These are phyloP conservation scores for Irineochytrium annulatum DNA, from an alignment of 192 early-diverging fungal species.

Conservation along the genomic window DNA sequence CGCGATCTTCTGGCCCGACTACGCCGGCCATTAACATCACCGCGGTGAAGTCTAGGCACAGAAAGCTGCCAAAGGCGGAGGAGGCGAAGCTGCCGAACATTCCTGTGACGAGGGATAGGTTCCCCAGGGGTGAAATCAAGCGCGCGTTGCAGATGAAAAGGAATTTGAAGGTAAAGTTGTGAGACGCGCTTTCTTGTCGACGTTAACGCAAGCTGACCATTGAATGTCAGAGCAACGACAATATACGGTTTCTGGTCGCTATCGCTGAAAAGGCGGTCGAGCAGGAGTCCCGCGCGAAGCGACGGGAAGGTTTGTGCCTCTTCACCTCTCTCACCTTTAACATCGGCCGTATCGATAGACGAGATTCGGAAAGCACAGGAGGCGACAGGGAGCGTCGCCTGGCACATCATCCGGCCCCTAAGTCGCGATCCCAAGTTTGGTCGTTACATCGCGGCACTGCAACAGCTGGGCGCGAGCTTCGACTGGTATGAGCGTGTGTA, in stretches of 20 bases:
- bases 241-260: conserved; percentile 13
- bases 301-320: not conserved
- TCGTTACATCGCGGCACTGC: conserved; percentile 16
- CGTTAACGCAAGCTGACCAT: not conserved
- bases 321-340: too few relatives aligned
- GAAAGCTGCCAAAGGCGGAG: not conserved
- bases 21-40: not conserved
- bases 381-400: conserved; percentile 3
- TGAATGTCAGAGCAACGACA: conserved; percentile 17
- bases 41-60: too few relatives aligned
- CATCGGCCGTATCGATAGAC: too few relatives aligned
- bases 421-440: conserved; percentile 23
- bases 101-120: conserved; percentile 11
- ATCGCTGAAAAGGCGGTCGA: conserved; percentile 8
- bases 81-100: conserved; percentile 12
- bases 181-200: not conserved
- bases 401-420: conserved; percentile 23
- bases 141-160: conserved; percentile 9
- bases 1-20: not conserved
- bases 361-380: conserved; percentile 19
- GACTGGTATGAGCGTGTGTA: not conserved
- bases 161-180: conserved; percentile 3
- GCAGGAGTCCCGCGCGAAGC: conserved; percentile 15
- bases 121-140: conserved; percentile 11
- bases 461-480: conserved; percentile 1